Conservation (phyloP, 108 stramenopile genomes). For the Aurantiochytrium sp. region DNA sequence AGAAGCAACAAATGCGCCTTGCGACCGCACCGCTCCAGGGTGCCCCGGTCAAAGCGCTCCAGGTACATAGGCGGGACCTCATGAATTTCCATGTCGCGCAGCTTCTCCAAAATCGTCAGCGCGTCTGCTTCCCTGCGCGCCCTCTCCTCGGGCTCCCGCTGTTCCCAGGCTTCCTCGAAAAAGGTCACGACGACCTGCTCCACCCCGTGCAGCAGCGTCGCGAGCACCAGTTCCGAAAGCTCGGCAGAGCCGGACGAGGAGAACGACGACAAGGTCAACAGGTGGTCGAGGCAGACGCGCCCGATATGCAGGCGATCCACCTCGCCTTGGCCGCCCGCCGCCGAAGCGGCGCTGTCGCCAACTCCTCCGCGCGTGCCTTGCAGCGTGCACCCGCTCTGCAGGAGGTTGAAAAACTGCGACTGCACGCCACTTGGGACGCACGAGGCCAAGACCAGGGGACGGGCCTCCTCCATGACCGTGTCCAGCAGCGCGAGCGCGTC, state of each 20-base stretch:
- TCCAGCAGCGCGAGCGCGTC: not conserved
- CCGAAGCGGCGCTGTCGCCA: not conserved
- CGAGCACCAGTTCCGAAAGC: not conserved
- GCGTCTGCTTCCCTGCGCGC: not conserved
- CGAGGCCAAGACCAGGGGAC: not conserved
- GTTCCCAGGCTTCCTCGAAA: not conserved
- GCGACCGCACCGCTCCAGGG: not conserved
- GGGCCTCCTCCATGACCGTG: not conserved
- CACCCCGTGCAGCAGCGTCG: not conserved
- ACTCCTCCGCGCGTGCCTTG: not conserved
- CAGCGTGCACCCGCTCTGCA: not conserved
- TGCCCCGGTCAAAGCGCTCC: not conserved
- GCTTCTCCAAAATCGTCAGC: not conserved
- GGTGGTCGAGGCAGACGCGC: slow-evolving; percentile 6
- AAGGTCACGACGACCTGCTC: not conserved
- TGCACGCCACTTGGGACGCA: slow-evolving; percentile 1
- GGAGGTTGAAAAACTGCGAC: not conserved
- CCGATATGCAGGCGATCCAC: not conserved
- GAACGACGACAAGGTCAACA: not conserved
- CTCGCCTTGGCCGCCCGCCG: not conserved
- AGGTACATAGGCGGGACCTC: not conserved
- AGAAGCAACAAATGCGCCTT: slow-evolving; percentile 15
- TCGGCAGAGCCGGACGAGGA: not conserved
- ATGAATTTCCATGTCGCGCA: not conserved
- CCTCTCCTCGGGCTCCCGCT: not conserved